Evolutionary conservation across 805 yeast genomes (phyloP).

Genomic region (Blastobotrys terrestris): DNA sequence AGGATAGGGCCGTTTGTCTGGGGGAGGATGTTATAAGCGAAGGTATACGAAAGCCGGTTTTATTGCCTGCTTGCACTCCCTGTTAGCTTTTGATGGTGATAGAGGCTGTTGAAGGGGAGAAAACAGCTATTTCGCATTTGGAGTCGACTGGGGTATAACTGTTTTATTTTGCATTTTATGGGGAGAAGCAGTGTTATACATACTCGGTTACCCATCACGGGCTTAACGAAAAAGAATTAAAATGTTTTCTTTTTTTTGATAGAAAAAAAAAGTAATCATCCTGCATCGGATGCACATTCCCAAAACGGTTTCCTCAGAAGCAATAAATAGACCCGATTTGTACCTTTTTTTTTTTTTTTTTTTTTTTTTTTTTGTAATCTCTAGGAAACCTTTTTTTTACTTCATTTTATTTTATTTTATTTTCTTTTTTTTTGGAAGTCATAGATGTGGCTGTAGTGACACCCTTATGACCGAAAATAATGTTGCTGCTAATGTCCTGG

Average conservation of each 20-base stretch:
- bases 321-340: neutral
- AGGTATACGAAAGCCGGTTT: neutral
- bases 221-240: neutral
- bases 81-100: too few species aligned
- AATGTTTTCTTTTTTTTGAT: neutral
- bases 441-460: neutral
- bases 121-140: too few species aligned
- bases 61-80: neutral
- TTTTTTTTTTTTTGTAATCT: too few species aligned
- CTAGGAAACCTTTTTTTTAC: too few species aligned
- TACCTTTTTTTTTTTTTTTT: too few species aligned
- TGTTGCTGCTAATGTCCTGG: constrained; percentile 66
- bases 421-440: neutral
- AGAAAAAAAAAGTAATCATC: neutral
- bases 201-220: neutral
- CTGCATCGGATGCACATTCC: neutral
- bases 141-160: too few species aligned
- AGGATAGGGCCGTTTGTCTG: neutral
- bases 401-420: neutral
- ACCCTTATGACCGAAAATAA: neutral
- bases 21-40: neutral
- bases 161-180: too few species aligned
- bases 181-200: too few species aligned
- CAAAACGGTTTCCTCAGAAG: neutral
- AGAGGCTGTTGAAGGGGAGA: too few species aligned